phyloP scores from a whole-genome alignment of 164 flowering plant genomes.

The Aristolochia contorta region DNA sequence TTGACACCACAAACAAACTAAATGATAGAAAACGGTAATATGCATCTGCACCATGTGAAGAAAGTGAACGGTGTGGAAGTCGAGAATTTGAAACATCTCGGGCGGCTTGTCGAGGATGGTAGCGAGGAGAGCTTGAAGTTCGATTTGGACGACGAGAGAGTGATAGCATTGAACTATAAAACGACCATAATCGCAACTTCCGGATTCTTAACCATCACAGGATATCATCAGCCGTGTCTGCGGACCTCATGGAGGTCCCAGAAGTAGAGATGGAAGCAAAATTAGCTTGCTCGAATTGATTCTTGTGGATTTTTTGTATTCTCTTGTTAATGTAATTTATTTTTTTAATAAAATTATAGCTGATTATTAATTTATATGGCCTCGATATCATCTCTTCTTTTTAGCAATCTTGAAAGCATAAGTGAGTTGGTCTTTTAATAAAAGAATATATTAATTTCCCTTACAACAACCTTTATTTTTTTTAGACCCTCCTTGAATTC shows the following conservation, averaged over 20 bases:
- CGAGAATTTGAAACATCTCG: constrained; percentile 65
- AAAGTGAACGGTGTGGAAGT: constrained; percentile 65
- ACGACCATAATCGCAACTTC: constrained; percentile 66
- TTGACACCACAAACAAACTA: too few species aligned
- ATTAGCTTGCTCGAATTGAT: constrained; percentile 13
- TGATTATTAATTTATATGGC: too few species aligned
- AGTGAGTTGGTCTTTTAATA: too few species aligned
- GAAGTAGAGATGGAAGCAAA: constrained; percentile 10
- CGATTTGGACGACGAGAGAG: constrained; percentile 90
- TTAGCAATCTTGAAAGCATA: too few species aligned
- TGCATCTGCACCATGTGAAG: constrained; percentile 41
- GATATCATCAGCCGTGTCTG: constrained; percentile 73
- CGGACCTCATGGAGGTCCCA: constrained; percentile 39
- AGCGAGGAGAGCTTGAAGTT: constrained; percentile 48
- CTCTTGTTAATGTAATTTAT: too few species aligned
- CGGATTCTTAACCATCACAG: constrained; percentile 71
- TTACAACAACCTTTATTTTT: too few species aligned
- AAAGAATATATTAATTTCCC: too few species aligned
- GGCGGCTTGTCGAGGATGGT: constrained; percentile 59
- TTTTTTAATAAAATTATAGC: too few species aligned
- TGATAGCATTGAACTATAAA: constrained; percentile 50
- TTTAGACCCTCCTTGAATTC: too few species aligned
- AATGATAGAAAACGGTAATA: neutral
- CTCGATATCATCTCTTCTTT: too few species aligned
- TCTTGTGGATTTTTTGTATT: too few species aligned